Percentiles rank a stretch among this genome's conserved stretches.
Evolutionary conservation across 129 eudicot genomes (phyloP).

Genomic region (Smallanthus sonchifolius): DNA sequence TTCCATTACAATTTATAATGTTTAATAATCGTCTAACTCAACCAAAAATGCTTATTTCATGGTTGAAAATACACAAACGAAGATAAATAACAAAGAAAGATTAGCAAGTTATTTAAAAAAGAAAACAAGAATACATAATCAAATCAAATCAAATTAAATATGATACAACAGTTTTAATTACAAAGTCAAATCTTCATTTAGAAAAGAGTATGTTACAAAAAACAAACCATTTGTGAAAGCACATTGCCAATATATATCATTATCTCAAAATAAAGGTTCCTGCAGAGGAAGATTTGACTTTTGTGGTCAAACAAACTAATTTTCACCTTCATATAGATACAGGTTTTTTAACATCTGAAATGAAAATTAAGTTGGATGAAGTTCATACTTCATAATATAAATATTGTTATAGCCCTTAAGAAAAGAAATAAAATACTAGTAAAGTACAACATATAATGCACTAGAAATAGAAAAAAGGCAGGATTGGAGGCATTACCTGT

Average conservation of each 20-base stretch:
- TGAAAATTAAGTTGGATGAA: neutral
- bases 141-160: too few relatives aligned
- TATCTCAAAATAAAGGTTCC: neutral
- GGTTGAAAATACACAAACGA: neutral
- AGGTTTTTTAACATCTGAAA: neutral
- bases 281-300: neutral
- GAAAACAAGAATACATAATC: too few relatives aligned
- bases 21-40: neutral
- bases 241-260: neutral
- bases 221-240: too few relatives aligned
- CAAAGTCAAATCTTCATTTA: too few relatives aligned
- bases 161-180: too few relatives aligned
- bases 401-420: too few relatives aligned
- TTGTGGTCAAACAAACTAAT: neutral
- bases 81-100: neutral
- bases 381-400: neutral
- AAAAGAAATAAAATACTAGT: neutral
- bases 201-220: too few relatives aligned
- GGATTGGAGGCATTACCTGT: constrained; percentile 44
- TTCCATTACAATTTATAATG: neutral
- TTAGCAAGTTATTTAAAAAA: neutral
- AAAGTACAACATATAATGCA: neutral
- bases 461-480: neutral
- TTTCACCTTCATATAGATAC: neutral
- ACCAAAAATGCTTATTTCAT: neutral